Conservation (phyloP, 192 early-diverging fungal species). For the Coemansia sp. region DNA sequence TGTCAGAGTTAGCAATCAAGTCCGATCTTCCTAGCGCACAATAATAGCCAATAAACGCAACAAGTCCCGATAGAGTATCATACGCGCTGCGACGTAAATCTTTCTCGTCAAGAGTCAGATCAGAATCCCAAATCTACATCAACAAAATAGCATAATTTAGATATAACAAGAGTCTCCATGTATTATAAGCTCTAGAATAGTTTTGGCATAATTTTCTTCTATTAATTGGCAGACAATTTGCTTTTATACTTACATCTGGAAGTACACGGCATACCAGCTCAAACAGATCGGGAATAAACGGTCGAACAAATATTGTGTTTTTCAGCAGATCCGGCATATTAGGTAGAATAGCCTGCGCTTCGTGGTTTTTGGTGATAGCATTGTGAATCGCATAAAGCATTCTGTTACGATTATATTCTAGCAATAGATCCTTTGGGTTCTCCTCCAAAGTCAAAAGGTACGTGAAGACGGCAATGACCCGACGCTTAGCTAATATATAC, state of each 20-base stretch:
- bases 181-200: not conserved
- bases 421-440: conserved; percentile 23
- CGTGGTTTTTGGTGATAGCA: conserved; percentile 16
- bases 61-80: conserved; percentile 27
- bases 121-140: not conserved
- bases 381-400: conserved; percentile 24
- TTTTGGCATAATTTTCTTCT: no score
- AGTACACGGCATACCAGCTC: conserved; percentile 28
- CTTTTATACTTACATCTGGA: conserved; percentile 29
- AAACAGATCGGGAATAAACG: conserved; percentile 39
- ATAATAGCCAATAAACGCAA: conserved; percentile 42
- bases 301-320: conserved; percentile 29
- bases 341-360: conserved; percentile 27
- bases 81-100: conserved; percentile 21
- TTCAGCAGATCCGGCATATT: conserved; percentile 28
- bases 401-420: conserved; percentile 10
- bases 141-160: not conserved
- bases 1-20: conserved; percentile 11
- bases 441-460: conserved; percentile 18
- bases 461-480: conserved; percentile 14
- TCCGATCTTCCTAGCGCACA: conserved; percentile 20
- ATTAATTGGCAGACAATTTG: not conserved
- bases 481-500: conserved; percentile 12
- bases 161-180: not conserved
- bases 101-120: conserved; percentile 14